Conservation (phyloP, 306 rosid genomes). For the Purshia tridentata region DNA sequence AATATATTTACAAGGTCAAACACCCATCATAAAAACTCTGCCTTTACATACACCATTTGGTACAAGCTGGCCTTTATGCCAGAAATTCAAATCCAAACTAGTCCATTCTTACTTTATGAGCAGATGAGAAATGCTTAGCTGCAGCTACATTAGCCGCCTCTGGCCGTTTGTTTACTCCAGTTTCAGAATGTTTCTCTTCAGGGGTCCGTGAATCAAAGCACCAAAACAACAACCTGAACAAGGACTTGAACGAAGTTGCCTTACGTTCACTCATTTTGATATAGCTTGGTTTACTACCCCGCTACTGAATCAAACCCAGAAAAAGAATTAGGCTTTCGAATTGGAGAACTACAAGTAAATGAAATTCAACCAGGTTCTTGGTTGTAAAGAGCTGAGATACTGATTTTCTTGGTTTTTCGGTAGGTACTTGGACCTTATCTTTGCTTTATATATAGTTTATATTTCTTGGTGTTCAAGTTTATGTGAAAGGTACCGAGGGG, state of each 20-base stretch:
- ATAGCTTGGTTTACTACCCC: neutral
- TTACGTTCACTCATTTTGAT: neutral
- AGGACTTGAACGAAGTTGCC: neutral
- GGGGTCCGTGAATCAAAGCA: neutral
- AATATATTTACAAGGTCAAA: neutral
- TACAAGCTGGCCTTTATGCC: too few species aligned
- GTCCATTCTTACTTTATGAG: conserved; percentile 16
- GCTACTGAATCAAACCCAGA: neutral
- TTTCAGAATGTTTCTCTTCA: neutral
- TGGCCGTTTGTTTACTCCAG: neutral
- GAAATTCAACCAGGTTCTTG: too few species aligned
- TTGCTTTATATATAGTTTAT: neutral
- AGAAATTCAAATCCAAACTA: neutral
- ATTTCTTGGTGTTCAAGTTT: neutral
- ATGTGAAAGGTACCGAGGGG: too few species aligned
- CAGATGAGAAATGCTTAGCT: conserved; percentile 18
- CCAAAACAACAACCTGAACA: neutral
- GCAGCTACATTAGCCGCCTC: conserved; percentile 11
- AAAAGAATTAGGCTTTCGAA: neutral
- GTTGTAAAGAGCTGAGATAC: neutral
- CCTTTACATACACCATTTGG: too few species aligned
- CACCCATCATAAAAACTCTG: neutral
- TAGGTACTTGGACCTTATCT: neutral
- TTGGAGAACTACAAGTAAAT: too few species aligned
- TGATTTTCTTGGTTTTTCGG: neutral